These are phyloP conservation scores for Naganishia kalamii DNA, from an alignment of 768 basidiomycete species.

Conservation along the genomic window DNA sequence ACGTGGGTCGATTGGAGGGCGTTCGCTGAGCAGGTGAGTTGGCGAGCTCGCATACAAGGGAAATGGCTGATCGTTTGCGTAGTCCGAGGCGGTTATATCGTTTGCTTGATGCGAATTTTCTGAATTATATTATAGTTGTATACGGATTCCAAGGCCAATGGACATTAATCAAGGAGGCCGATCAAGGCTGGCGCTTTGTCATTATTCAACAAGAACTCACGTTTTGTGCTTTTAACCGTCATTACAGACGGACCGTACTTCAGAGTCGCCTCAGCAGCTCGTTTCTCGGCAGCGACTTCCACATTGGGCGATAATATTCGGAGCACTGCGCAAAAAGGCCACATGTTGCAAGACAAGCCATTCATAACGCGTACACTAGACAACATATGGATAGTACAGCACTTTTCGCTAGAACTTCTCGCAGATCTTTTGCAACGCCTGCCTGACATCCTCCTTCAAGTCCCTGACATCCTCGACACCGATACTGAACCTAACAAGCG, in stretches of 20 bases:
- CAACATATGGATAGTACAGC: neutral
- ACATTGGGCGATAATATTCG: too few relatives aligned
- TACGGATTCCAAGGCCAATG: neutral
- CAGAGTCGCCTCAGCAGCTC: too few relatives aligned
- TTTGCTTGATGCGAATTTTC: neutral
- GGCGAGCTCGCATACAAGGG: too few relatives aligned
- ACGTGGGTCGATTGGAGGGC: slow-evolving; percentile 20
- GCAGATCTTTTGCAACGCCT: slow-evolving; percentile 51
- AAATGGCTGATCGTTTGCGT: neutral
- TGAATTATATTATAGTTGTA: neutral
- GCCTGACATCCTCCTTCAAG: slow-evolving; percentile 58
- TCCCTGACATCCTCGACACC: slow-evolving; percentile 67
- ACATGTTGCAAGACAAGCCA: too few relatives aligned
- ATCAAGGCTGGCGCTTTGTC: too few relatives aligned
- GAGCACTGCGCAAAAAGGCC: too few relatives aligned
- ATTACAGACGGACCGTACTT: too few relatives aligned
- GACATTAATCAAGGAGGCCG: too few relatives aligned
- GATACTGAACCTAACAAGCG: slow-evolving; percentile 45
- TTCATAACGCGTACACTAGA: neutral
- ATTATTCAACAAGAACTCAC: too few relatives aligned
- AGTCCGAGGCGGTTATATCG: slow-evolving; percentile 8
- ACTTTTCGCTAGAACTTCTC: neutral
- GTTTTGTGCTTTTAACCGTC: too few relatives aligned
- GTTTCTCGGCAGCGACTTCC: too few relatives aligned
- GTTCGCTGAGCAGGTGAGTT: slow-evolving; percentile 12